Evolutionary conservation across 306 rosid species (phyloP), one percentile per base, ranked within the genome.

Genomic region (Dryas alaskensis): DNA sequence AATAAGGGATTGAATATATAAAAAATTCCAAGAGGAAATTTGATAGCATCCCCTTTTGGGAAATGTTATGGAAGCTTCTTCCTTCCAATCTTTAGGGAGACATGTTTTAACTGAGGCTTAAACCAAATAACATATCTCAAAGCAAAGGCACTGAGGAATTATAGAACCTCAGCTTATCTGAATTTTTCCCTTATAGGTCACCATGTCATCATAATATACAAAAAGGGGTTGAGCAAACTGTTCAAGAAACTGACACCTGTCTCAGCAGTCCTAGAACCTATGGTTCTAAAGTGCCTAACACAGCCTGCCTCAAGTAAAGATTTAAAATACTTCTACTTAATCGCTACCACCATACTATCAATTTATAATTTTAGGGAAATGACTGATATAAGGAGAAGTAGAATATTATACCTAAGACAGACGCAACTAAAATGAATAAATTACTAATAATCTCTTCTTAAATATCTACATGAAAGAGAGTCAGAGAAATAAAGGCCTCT

Each of bases 401-500:
- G 16, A 58, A 58, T 58, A 58, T 58, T 37, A 27, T 10, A 58
- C 22, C 42, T 4, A 31, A 58, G 25, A 58, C 63, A 9, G 42
- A 22, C 1, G 0, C 40, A 31, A 31, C 37, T 31, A 58, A 58
- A 58, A 58, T 27, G 42, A 58, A 58, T 25, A 6, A 3, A 27
- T 58, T 58, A 40, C 10, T 58, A 58, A 25, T 25, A 58, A 22
- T 58, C 39, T 58, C 42, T 10, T 58, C 10, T 74, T 65, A 53
- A 31, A 45, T 55, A 19, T 6, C 37, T 16, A 71, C 25, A 68
- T 42, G 42, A 4, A 49, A 65, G 42, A 4, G 54, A 65, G 55
- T 44, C 52, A 69, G 17, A 72, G 47, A 77, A 55, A 67, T 44
- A 52, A 39, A 75, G 49, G 61, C 49, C 22, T 27, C 47, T 43